Conservation (phyloP, 2,329 filamentous ascomycete genomes). For the Aureobasidium uvarum region DNA sequence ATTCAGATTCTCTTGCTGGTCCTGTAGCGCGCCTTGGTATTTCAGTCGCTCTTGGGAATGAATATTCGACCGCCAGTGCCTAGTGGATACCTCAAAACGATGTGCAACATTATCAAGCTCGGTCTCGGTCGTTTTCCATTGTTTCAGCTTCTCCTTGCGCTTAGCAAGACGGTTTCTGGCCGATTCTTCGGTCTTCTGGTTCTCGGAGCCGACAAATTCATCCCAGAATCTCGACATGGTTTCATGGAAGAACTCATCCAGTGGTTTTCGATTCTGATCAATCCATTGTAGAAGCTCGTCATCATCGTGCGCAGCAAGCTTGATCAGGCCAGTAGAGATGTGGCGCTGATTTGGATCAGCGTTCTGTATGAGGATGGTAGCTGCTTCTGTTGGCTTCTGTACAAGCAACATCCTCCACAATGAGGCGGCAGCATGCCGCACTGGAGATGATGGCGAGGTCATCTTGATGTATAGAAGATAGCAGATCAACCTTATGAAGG, state of each 20-base stretch:
- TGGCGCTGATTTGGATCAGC: slow-evolving; percentile 68
- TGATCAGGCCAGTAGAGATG: slow-evolving; percentile 74
- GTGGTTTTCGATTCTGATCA: slow-evolving; percentile 71
- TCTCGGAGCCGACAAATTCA: slow-evolving; percentile 78
- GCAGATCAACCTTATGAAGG: slow-evolving; percentile 80
- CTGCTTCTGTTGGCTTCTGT: slow-evolving; percentile 83
- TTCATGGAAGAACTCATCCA: slow-evolving; percentile 80
- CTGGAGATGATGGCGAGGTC: slow-evolving; percentile 63
- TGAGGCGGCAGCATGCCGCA: slow-evolving; percentile 74
- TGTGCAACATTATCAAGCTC: slow-evolving; percentile 69
- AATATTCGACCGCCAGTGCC: slow-evolving; percentile 93
- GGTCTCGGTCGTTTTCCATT: slow-evolving; percentile 71
- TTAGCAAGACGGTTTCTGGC: slow-evolving; percentile 67
- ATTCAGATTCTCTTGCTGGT: slow-evolving; percentile 84
- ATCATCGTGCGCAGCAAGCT: slow-evolving; percentile 83
- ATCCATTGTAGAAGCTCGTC: slow-evolving; percentile 86
- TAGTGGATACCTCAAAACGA: slow-evolving; percentile 82
- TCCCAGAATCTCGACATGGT: slow-evolving; percentile 83
- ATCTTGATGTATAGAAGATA: slow-evolving; percentile 91
- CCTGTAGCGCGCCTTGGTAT: slow-evolving; percentile 82
- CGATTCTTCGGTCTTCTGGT: slow-evolving; percentile 73
- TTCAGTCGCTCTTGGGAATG: slow-evolving; percentile 90
- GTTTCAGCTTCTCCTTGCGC: slow-evolving; percentile 76
- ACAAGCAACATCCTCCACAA: slow-evolving; percentile 91
- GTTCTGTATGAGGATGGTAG: slow-evolving; percentile 68